Percentiles rank a stretch among this genome's conserved stretches.
Evolutionary conservation across 306 rosid species (phyloP).

Genomic region (Glycyrrhiza uralensis): DNA sequence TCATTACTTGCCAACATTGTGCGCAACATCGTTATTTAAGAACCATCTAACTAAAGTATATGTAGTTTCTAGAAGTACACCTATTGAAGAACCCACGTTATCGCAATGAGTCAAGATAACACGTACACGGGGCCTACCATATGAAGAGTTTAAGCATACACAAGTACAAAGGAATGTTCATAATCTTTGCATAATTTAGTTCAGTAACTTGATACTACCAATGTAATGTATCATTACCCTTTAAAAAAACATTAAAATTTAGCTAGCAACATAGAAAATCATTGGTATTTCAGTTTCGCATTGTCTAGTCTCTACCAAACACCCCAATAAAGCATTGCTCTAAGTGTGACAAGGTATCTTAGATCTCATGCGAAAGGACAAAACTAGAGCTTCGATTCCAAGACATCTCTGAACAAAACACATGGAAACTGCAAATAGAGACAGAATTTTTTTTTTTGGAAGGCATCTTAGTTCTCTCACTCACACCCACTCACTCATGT

Average conservation of each 20-base stretch:
- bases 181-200: background rate
- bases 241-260: background rate
- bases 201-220: background rate
- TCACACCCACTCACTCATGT: constrained; percentile 1
- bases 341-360: background rate
- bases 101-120: background rate
- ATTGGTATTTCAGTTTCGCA: background rate
- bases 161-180: constrained; percentile 25
- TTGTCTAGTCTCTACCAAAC: background rate
- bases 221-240: background rate
- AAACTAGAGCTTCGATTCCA: background rate
- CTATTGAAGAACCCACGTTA: background rate
- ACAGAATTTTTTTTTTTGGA: constrained; percentile 13
- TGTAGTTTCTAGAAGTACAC: background rate
- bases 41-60: background rate
- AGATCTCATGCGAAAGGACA: constrained; percentile 3
- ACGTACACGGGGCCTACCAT: constrained; percentile 27
- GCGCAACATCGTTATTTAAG: constrained; percentile 32
- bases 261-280: no score
- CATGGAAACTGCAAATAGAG: constrained; percentile 42
- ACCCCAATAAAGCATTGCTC: background rate
- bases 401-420: constrained; percentile 19
- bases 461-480: background rate
- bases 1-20: constrained; percentile 27
- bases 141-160: background rate